Evolutionary conservation across 148 eudicot genomes (phyloP), one percentile per base, ranked within the genome.

Genomic region (Amaranthus cruentus): DNA sequence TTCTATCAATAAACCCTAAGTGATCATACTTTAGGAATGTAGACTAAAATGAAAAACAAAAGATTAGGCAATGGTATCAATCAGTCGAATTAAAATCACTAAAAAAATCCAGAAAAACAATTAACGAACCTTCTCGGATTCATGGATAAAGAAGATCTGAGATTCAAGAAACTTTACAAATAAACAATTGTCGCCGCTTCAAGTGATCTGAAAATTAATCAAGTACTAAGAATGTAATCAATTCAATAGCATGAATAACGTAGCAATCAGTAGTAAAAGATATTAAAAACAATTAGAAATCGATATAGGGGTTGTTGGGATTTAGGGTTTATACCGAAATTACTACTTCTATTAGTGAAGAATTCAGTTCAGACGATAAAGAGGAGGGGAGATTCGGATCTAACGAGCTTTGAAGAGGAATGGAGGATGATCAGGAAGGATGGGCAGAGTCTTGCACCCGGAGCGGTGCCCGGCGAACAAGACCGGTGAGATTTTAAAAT

Each of bases 51-150:
- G 14, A 55, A 9, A 21, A 38, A 28, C 38, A 28, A 1, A 2
- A 28, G 2, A 28, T 28, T 4, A 64, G 44, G 21, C 21, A 21
- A 59, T 56, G 1, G 49, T 28, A 7, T 13, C 3, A 38, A 54
- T 4, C 18, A 55, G 9, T 56, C 7, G 7, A 43, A 5, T 13
- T 7, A 56, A 13, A 55, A 44, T 14, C 47, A 55, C 42, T 4
- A 54, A 7, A 6, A 64, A 46, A 46, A n/a, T 1, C 15, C 5
- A n/a, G 38, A 8, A 43, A 38, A 6, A n/a, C 3, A 43, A 71
- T 1, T 6, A 50, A 62, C 81, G 18, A 70, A 85, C 91, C 91
- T 87, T 80, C 88, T 82, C 38, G 90, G 77, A 76, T 83, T 83
- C 90, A 87, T 83, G 49, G 80, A 60, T 64, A 47, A 47, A 56